Base-by-base conservation (phyloP, 1,284 basidiomycete species). In the Athelia sp. region DNA sequence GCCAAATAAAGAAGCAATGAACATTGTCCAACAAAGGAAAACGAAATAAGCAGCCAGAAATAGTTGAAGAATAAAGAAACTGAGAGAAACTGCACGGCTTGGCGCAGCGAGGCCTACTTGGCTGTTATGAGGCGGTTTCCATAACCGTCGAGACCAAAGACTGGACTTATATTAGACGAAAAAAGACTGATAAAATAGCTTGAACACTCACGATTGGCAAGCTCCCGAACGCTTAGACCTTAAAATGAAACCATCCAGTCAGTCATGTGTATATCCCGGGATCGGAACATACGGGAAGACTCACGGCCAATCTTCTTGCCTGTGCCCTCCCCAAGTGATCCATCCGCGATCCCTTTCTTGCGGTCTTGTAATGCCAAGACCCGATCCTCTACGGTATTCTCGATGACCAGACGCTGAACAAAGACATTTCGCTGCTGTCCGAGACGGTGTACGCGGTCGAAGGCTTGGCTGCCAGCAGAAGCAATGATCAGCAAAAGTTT, bases 361-460 rank as follows among this genome's bases (percentile, higher is more conserved):
- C 77, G 68, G 46, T 79, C 74, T 56, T 84, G 81, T 56, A 82
- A 63, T 0, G 68, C 64, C 29, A 84, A 66, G 43, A 83, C 74
- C n/a, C 80, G 73, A 57, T 81, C 79, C 58, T 84, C 79, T 3
- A 83, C 75, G 0, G 79, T 81, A 53, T 79, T 69, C 14, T 64
- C 62, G 36, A 82, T 78, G 38, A 82, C 79, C 3, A 83, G 68
- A 3, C 80, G 78, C 50, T 83, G 72, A n/a, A 86, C 76, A 36
- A 69, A 58, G 8, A 86, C 84, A 4, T 71, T 54, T 22, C 75
- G 70, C 19, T 54, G 63, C 56, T 84, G 82, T 1, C 81, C 82
- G 17, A 83, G 64, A 35, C 78, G 66, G 57, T 79, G 78, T 4
- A 74, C 73, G 32, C 67, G 67, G 48, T 64, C 65, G 35, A 69